Base-by-base conservation (phyloP, 352 stramenopile species). In the Nothophytophthora sp. region DNA sequence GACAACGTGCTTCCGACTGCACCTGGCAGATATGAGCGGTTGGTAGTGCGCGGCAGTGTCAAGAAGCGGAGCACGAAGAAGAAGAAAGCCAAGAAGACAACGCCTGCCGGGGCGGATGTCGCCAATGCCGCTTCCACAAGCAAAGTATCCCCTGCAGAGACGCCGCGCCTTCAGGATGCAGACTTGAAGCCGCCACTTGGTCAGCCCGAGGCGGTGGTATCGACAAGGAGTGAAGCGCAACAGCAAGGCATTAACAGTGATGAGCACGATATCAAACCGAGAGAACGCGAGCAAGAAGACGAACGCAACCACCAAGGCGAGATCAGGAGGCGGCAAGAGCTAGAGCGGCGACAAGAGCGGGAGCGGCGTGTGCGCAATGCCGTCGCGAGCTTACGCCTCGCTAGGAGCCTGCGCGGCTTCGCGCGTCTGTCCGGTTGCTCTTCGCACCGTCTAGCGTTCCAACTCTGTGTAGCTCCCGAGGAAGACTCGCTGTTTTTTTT, bases 21-120 rank as follows among this genome's bases (percentile, higher is more conserved):
- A 16, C 42, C 28, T 20, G 13, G 32, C 24, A 76, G 66, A 12
- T 80, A 80, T 23, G 65, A 80, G 39, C 48, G 61, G 8, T 37
- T 80, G 43, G 66, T 76, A 30, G 38, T 47, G 38, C 41, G 45
- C 4, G 34, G 56, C n/a, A 50, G 49, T n/a, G 43, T 10, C 23
- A 44, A 44, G n/a, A 54, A 55, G 37, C 56, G 25, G 16, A 33
- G 32, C 47, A 38, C 19, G 22, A 54, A 40, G 30, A 23, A 38
- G 18, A 16, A 38, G 37, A 36, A 33, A 28, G 18, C 12, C 16
- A 35, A 2, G 24, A 30, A 29, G 5, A 16, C 7, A 49, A 30
- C 23, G 19, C 32, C 16, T n/a, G n/a, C n/a, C n/a, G n/a, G n/a
- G n/a, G n/a, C n/a, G n/a, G n/a, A 41, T 32, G 28, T n/a, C 8